Evolutionary conservation across 495 filamentous ascomycete species (phyloP).

Genomic region (Penicillium taxi): DNA sequence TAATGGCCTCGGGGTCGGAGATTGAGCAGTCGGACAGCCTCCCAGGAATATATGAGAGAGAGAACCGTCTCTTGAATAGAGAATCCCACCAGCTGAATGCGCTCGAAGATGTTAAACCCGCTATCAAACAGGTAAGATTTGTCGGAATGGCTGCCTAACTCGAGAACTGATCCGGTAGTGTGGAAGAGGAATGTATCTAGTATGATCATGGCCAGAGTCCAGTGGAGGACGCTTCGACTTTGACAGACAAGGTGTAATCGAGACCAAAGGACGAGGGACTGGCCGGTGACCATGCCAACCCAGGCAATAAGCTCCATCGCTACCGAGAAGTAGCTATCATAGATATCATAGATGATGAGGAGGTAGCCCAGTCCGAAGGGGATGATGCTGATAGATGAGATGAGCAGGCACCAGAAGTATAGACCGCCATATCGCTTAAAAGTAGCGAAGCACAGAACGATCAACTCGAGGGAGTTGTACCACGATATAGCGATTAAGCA

Average conservation of each 20-base stretch:
- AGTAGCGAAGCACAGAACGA: conserved; percentile 40
- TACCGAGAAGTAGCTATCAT: conserved; percentile 22
- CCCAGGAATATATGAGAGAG: conserved; percentile 44
- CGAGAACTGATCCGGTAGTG: conserved; percentile 41
- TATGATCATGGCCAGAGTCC: conserved; percentile 49
- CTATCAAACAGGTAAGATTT: conserved; percentile 12
- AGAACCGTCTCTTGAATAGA: conserved; percentile 45
- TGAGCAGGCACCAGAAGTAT: conserved; percentile 49
- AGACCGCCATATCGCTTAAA: conserved; percentile 43
- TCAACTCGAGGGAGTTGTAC: conserved; percentile 43
- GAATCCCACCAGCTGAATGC: conserved; percentile 43
- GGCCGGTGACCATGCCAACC: conserved; percentile 53
- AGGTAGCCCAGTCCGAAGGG: conserved; percentile 46
- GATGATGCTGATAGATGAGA: conserved; percentile 43
- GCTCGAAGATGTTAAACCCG: conserved; percentile 40
- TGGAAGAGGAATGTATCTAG: conserved; percentile 44
- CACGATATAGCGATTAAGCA: conserved; percentile 39
- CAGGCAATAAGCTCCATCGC: conserved; percentile 44
- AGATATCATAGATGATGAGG: conserved; percentile 42
- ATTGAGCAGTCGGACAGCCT: conserved; percentile 35
- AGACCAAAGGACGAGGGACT: conserved; percentile 57
- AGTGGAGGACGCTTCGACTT: conserved; percentile 34
- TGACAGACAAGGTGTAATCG: conserved; percentile 48
- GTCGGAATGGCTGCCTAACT: conserved; percentile 38
- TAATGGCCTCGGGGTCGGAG: conserved; percentile 23